Base-by-base conservation (phyloP, 2,329 filamentous ascomycete genomes). In the Xylaria sp. region DNA sequence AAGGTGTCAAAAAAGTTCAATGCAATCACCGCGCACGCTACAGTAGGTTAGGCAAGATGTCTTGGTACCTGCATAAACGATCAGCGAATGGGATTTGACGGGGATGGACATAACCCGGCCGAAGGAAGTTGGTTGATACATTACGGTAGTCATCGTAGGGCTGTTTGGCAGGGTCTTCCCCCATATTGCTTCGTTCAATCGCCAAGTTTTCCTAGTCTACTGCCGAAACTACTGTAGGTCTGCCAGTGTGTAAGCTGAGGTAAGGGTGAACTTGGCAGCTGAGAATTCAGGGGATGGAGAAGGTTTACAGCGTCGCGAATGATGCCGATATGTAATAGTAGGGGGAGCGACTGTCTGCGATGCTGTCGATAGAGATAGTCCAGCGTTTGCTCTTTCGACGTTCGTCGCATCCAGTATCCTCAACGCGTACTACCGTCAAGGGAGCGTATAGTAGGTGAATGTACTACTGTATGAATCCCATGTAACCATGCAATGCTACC, bases 1-100 rank as follows among this genome's bases (percentile, higher is more conserved):
- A 55, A 61, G 58, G 58, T 61, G 51, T 47, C 47, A 21, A 21
- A 51, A 17, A 28, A 14, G 11, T 46, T 28, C 5, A 19, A 46
- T n/a, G 43, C 43, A 11, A 9, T 11, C 12, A 15, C n/a, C n/a
- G 43, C 14, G 21, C 43, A 15, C 21, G 11, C 19, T 46, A 46
- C 19, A 25, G 43, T 14, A 47, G 45, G 11, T 31, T 31, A 31
- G 28, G 9, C 28, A 31, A 9, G 14, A n/a, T 17, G n/a, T 47
- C n/a, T 28, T 17, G 19, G 45, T 31, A 28, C 45, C 45, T 47
- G 45, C 45, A 47, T 47, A 47, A 31, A 17, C 17, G 45, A 47
- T 31, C 25, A 47, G 45, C 45, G 45, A 47, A 47, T 47, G 14
- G 43, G 7, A 15, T 37, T 12, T 12, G 35, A 12, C 12, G 12